Percentiles rank a stretch among this genome's conserved stretches.
These are phyloP conservation scores for Peltaster fructicola DNA, from an alignment of 2,329 filamentous ascomycete species.

Conservation along the genomic window DNA sequence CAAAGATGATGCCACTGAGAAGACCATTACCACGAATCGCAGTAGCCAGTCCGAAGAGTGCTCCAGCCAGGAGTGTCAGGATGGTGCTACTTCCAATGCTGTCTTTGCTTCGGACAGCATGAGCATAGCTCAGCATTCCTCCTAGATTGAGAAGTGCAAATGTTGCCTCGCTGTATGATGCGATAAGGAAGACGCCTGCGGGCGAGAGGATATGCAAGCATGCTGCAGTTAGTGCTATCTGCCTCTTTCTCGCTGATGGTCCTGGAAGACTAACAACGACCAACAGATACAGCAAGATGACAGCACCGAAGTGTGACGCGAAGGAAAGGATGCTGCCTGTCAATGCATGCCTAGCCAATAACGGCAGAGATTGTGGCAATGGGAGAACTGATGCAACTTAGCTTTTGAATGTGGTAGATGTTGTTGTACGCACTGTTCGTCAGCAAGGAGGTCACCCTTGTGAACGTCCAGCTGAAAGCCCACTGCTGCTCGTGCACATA, in stretches of 20 bases:
- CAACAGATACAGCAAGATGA: conserved; percentile 52
- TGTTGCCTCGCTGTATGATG: conserved; percentile 65
- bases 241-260: conserved; percentile 14
- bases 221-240: conserved; percentile 50
- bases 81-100: conserved; percentile 16
- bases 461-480: conserved; percentile 53
- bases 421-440: conserved; percentile 23
- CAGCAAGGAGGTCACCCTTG: conserved; percentile 25
- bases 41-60: conserved; percentile 50
- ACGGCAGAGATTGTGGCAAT: too few relatives aligned
- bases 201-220: conserved; percentile 69
- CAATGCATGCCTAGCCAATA: conserved; percentile 22
- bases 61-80: conserved; percentile 12
- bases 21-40: conserved; percentile 73
- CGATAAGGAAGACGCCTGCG: conserved; percentile 74
- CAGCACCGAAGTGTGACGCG: conserved; percentile 57
- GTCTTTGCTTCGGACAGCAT: conserved; percentile 20
- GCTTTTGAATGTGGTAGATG: conserved; percentile 5
- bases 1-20: conserved; percentile 61
- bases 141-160: conserved; percentile 63
- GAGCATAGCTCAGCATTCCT: conserved; percentile 53
- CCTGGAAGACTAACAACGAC: conserved; percentile 37
- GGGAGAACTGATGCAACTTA: conserved; percentile 14
- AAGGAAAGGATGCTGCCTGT: conserved; percentile 53
- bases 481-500: conserved; percentile 69